Base-by-base conservation (phyloP, 139 green algal genomes). In the Ettlia oleoabundans region DNA sequence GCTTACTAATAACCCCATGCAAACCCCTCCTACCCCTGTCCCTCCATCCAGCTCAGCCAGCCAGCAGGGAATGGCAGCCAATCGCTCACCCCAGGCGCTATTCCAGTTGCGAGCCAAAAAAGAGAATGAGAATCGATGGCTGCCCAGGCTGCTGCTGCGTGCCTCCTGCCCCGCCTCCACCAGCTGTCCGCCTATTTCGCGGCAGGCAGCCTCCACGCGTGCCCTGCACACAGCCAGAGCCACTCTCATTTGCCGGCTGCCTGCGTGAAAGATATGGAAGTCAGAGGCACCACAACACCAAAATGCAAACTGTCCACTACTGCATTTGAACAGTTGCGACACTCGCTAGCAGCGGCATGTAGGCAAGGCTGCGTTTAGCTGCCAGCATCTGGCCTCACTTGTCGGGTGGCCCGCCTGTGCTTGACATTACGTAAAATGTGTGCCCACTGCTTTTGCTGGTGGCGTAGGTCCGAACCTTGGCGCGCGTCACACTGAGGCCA, bases 391-490 rank as follows among this genome's bases (percentile, higher is more conserved):
- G n/a, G n/a, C n/a, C 77, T 35, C 53, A 75, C 51, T 78, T 86
- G 65, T 89, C 81, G 3, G 86, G 86, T 13, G 82, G 75, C 28
- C 42, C 69, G 13, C 83, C 83, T 3, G 42, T 22, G 1, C 76
- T 80, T 52, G 83, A 79, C 87, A 92, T 93, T 30, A 93, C 86
- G 52, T 92, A 93, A 37, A 93, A 89, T 35, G 89, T 93, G 84
- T 93, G 89, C 10, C 86, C 88, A 66, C 63, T 81, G 71, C 32
- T 80, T 32, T 85, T 84, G 78, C 72, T 84, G 21, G 82, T 82
- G 35, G 86, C 86, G 71, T 84, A 90, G 37, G 91, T 90, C 10
- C 82, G 78, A n/a, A 89, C 89, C 82, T 92, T 92, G 52, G 90
- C 90, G 9, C 90, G 86, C 10, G 84, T 92, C 67, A 93, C 68